phyloP scores from a whole-genome alignment of 2,329 filamentous ascomycete genomes.

The Hymenoscyphus albidus region DNA sequence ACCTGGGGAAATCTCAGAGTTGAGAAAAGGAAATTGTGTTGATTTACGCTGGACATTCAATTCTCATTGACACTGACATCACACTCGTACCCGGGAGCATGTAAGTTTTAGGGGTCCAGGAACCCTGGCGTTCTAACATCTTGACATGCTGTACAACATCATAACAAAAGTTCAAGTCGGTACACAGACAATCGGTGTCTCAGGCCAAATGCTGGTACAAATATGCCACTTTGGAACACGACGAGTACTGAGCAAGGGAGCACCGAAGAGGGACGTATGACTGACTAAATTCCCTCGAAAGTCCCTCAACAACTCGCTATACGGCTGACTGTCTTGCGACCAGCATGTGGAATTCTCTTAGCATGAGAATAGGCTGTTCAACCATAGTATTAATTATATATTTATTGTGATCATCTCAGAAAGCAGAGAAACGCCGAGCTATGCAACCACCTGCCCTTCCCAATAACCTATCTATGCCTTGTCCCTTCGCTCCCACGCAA shows the following conservation, averaged over 20 bases:
- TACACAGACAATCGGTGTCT: neutral
- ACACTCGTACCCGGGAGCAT: neutral
- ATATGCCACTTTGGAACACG: neutral
- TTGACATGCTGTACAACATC: slow-evolving; percentile 4
- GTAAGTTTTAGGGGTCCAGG: neutral
- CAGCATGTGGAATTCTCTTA: slow-evolving; percentile 6
- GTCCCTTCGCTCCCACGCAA: slow-evolving; percentile 71
- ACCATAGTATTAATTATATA: slow-evolving; percentile 22
- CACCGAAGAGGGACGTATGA: neutral
- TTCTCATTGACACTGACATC: neutral
- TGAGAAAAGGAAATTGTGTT: too few relatives aligned
- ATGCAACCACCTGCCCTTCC: slow-evolving; percentile 20
- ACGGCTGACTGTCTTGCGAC: neutral
- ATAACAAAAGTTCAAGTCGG: neutral
- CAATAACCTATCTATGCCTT: slow-evolving; percentile 27
- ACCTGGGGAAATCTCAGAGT: neutral
- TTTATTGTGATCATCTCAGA: slow-evolving; percentile 1
- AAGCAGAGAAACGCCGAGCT: slow-evolving; percentile 20
- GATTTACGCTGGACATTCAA: too few relatives aligned
- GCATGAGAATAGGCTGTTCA: slow-evolving; percentile 2
- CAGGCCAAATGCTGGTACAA: neutral
- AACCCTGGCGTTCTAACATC: neutral
- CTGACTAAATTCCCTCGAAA: neutral
- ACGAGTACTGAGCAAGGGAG: neutral
- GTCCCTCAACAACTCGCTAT: neutral